Conservation (phyloP, 2,329 filamentous ascomycete genomes). For the Hypomyces perniciosus region DNA sequence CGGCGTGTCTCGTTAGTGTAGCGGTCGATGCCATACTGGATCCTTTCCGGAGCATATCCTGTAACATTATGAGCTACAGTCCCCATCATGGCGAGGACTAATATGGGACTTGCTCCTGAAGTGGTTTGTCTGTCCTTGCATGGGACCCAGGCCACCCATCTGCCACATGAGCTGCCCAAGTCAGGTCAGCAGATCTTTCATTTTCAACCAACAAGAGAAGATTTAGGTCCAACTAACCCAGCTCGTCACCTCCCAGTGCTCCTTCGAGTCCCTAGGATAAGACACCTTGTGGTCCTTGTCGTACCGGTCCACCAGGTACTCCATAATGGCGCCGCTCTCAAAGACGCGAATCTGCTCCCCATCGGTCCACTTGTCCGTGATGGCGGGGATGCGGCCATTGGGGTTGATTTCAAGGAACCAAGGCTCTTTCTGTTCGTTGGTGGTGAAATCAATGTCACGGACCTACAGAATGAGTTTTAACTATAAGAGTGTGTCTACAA, state of each 20-base stretch:
- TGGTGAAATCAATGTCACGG: conserved; percentile 62
- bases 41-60: conserved; percentile 74
- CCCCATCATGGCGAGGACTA: background rate
- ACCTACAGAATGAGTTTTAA: conserved; percentile 23
- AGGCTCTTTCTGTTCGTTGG: conserved; percentile 73
- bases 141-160: conserved; percentile 74
- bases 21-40: conserved; percentile 74
- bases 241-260: conserved; percentile 73
- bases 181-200: background rate
- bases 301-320: conserved; percentile 78
- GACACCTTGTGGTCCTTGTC: conserved; percentile 78
- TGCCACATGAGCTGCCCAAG: conserved; percentile 56
- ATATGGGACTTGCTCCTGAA: conserved; percentile 54
- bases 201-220: background rate
- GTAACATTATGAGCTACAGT: background rate
- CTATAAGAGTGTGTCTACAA: background rate
- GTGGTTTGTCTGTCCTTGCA: conserved; percentile 79
- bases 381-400: conserved; percentile 82
- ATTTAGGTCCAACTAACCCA: conserved; percentile 49
- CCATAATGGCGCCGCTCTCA: conserved; percentile 76
- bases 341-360: conserved; percentile 71
- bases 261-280: conserved; percentile 64
- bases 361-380: conserved; percentile 73
- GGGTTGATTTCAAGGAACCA: conserved; percentile 93
- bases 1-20: conserved; percentile 81